Evolutionary conservation across 2,329 filamentous ascomycete species (phyloP), one percentile per base, ranked within the genome.

Genomic region (Xylariomycetidae sp.): DNA sequence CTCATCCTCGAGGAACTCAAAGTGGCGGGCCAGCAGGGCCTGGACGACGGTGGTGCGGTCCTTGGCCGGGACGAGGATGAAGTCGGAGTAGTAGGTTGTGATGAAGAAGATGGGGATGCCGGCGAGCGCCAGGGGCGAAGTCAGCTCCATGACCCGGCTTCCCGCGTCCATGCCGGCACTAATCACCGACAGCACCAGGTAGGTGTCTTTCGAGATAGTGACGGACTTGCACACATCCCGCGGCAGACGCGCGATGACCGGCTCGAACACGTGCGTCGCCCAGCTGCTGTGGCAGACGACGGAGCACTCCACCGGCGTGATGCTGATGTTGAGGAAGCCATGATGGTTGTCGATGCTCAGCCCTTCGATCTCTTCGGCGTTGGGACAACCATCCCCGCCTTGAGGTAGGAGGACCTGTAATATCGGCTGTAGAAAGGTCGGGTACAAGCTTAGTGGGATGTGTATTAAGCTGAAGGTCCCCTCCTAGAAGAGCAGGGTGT

Each of bases 21-120:
- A 95, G 1, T 88, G 88, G 29, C 83, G 77, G 13, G 79, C 75
- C 39, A 90, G 71, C 5, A 96, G 69, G 0, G 87, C 83, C 37
- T 79, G 70, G 20, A 87, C 77, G 29, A 96, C 89, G 24, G 79
- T 81, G 17, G 74, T 65, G 31, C 82, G 79, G 50, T 83, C 79
- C 53, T 80, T 84, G 33, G 72, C 72, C 1, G 92, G 89, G 1
- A 95, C 87, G 22, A 96, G 73, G 49, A 98, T 93, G 61, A 95
- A 96, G 64, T 98, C 90, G 20, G 85, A 92, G 62, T 94, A 96
- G 62, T 96, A 98, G 19, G 88, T 95, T 4, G 90, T 95, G 58
- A 95, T 94, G 72, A 96, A 96, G 68, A 96, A 95, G 54, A 98
- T 94, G 33, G 90, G 85, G 32, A 96, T 92, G 48, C 87, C 86